Base-by-base conservation (phyloP, 164 flowering plant species). In the Dillenia suffruticosa region DNA sequence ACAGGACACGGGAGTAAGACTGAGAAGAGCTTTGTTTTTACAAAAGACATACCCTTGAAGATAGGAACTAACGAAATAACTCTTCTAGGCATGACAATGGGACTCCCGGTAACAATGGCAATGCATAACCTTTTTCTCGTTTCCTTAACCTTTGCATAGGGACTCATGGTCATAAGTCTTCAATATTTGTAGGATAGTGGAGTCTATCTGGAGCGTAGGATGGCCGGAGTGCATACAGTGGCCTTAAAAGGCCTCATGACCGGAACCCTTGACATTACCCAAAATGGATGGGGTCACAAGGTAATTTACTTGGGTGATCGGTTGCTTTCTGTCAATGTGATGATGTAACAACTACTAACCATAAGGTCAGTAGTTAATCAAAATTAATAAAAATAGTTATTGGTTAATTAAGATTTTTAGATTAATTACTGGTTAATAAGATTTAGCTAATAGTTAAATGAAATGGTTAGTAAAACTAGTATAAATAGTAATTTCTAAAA, bases 181-280 rank as follows among this genome's bases (percentile, higher is more conserved):
- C 52, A n/a, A 63, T 14, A 16, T 52, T 32, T 79, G 51, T 24
- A 89, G 97, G 87, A 95, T 68, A 92, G 96, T 56, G 99, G 99
- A 72, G 90, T 82, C 13, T 88, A 89, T 67, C 69, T 89, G 84
- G 97, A 95, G 81, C 75, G 67, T 19, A 77, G 94, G 71, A 74
- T 65, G 62, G 84, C 96, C 2, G 99, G 99, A 0, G 76, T 88
- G 1, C 80, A 75, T 14, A 49, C 68, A 11, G 74, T 85, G 7
- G 49, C 78, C 0, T 46, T 95, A 54, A 76, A 79, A 15, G 97
- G 99, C 44, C 59, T 95, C 74, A 92, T 81, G 70, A 69, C 91
- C 12, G 99, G 99, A 60, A 87, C 88, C 16, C 78, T 85, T 64
- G 99, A 95, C 66, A 64, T 95, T 13, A 63, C 94, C 2, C 3